Percentiles rank a stretch among this genome's conserved stretches.
Evolutionary conservation across 2,329 filamentous ascomycete species (phyloP).

Genomic region (Chaetomium olivaceum): DNA sequence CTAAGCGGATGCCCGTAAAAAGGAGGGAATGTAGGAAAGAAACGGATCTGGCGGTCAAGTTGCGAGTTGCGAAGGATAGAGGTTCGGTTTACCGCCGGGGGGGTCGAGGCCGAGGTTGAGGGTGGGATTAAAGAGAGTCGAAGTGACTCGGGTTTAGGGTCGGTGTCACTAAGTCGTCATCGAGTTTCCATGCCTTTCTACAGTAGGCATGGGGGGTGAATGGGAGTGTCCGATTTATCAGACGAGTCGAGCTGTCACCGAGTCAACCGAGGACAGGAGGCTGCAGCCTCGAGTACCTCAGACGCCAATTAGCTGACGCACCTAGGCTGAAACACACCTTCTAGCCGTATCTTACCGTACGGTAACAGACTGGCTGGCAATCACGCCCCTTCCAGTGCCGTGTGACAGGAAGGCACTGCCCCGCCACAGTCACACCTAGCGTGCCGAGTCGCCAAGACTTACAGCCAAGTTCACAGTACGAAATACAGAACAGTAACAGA

Average conservation of each 20-base stretch:
- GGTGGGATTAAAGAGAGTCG: not conserved
- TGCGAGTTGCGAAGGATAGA: not conserved
- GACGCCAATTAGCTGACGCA: not conserved
- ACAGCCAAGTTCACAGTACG: too few species aligned
- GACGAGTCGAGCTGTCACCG: not conserved
- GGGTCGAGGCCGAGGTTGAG: too few species aligned
- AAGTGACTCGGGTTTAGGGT: not conserved
- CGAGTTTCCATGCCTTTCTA: not conserved
- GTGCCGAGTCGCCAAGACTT: too few species aligned
- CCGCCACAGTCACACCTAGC: too few species aligned
- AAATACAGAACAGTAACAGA: too few species aligned
- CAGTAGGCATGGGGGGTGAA: not conserved
- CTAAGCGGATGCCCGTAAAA: not conserved
- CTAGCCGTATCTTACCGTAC: not conserved
- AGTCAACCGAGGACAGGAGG: not conserved
- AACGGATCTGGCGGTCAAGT: not conserved
- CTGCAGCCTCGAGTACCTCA: not conserved
- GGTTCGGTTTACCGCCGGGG: not conserved
- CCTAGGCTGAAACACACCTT: not conserved
- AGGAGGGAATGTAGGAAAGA: not conserved
- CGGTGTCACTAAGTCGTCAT: not conserved
- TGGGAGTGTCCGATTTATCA: constrained; percentile 1
- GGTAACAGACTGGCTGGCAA: too few species aligned
- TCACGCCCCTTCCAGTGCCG: too few species aligned
- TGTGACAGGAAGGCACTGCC: too few species aligned